Evolutionary conservation across 257 asterid species (phyloP), one percentile per base, ranked within the genome.

Genomic region (Solanum pennellii): DNA sequence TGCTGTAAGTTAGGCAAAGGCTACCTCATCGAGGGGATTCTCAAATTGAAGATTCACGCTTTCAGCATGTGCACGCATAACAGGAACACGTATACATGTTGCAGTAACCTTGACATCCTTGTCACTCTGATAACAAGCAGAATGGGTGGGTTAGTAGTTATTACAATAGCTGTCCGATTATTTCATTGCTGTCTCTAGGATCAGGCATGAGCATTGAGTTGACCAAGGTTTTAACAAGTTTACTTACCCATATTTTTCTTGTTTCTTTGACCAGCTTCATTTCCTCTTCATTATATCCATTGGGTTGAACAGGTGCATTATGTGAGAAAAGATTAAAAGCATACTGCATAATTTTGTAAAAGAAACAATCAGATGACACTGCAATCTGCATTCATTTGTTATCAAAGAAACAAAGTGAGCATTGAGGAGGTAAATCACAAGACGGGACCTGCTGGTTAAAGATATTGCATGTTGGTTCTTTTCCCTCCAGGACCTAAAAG

Each of bases 61-160:
- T 94, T 96, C 98, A 73, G 99, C 99, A 92, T 96, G 99, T 52
- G 99, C 99, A 88, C 98, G 99, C 99, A 96, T 94, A 88, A 96
- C 98, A 29, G 99, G 98, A 62, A 96, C 98, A 92, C 99, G 92
- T 87, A 95, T 96, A 88, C 99, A 96, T 59, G 99, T 96, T 71
- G 99, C 99, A 44, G 98, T 95, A 69, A 96, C 99, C 90, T 94
- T 96, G 82, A 96, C 95, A 86, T 86, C 86, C 89, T 71, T 90
- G 91, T 93, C 89, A 88, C 91, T 94, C 99, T 96, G 91, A 33
- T 29, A 25, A 37, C 89, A 14, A 73, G 72, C 52, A 86, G 59
- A 86, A 87, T 59, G 23, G n/a, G 84, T 62, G 14, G 20, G 62
- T 88, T 66, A 86, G 39, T 80, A 49, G 62, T 87, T 66, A 82